phyloP scores from a whole-genome alignment of 163 green algal species.

The Prototheca wickerhamii region DNA sequence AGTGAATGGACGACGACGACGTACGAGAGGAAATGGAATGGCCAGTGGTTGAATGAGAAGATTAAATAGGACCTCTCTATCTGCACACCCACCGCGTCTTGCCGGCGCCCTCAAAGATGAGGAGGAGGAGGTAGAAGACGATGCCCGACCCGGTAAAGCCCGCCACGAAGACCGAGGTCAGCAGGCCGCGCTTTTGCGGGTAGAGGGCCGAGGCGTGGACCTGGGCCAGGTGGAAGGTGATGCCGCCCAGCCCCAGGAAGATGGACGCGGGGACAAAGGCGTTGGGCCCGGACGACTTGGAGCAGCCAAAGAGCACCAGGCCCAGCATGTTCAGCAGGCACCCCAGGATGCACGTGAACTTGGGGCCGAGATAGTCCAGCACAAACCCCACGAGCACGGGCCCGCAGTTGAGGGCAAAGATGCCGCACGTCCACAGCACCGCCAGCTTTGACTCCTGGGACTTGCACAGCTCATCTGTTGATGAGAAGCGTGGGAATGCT shows the following conservation, averaged over 20 bases:
- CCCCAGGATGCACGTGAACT: slow-evolving; percentile 44
- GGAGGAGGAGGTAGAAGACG: slow-evolving; percentile 48
- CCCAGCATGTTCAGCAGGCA: slow-evolving; percentile 43
- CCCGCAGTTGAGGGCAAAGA: slow-evolving; percentile 53
- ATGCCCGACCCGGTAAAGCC: slow-evolving; percentile 54
- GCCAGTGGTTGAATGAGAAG: too few species aligned
- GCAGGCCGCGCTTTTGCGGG: slow-evolving; percentile 28
- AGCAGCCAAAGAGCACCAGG: slow-evolving; percentile 40
- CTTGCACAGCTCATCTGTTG: slow-evolving; percentile 17
- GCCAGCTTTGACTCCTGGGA: slow-evolving; percentile 40
- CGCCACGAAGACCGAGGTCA: slow-evolving; percentile 42
- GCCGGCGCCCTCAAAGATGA: slow-evolving; percentile 33
- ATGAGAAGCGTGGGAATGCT: neutral
- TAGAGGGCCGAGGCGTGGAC: slow-evolving; percentile 50
- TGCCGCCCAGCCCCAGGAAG: slow-evolving; percentile 45
- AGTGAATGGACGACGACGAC: too few species aligned
- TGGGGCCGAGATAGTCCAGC: slow-evolving; percentile 42
- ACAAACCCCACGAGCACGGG: slow-evolving; percentile 43
- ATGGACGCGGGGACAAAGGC: slow-evolving; percentile 32
- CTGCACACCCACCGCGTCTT: slow-evolving; percentile 6
- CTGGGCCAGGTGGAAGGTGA: slow-evolving; percentile 54
- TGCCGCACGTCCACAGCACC: slow-evolving; percentile 47
- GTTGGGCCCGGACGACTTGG: slow-evolving; percentile 14
- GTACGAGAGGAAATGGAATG: too few species aligned
- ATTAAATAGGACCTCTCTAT: too few species aligned